phyloP scores from a whole-genome alignment of 148 eudicot species.

The Camellia sinensis region DNA sequence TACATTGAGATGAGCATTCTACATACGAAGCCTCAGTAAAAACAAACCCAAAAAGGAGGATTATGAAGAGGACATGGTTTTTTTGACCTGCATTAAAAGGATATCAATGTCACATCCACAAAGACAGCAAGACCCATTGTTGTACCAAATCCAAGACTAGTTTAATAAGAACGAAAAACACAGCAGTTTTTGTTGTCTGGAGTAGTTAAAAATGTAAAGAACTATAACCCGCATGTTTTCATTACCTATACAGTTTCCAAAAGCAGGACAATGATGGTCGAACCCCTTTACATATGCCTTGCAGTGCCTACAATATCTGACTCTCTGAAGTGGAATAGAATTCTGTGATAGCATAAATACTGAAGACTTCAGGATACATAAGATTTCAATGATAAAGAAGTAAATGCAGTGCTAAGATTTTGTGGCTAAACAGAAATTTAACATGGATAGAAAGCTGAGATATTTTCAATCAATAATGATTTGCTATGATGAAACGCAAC shows the following conservation, averaged over 20 bases:
- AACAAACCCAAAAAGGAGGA: conserved; percentile 56
- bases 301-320: conserved; percentile 67
- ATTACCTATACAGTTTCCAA: conserved; percentile 89
- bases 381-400: not conserved
- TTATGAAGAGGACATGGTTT: conserved; percentile 54
- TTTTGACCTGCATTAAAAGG: conserved; percentile 46
- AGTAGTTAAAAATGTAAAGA: not conserved
- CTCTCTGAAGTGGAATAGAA: conserved; percentile 29
- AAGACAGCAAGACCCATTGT: not conserved
- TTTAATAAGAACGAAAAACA: too few species aligned
- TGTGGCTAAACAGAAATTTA: not conserved
- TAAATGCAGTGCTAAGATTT: not conserved
- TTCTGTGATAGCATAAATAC: conserved; percentile 2
- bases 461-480: not conserved
- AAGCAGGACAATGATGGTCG: conserved; percentile 94
- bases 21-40: conserved; percentile 50
- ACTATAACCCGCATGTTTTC: not conserved
- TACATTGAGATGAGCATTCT: conserved; percentile 51
- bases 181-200: too few species aligned
- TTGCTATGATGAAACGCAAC: not conserved
- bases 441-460: not conserved
- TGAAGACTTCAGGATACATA: not conserved
- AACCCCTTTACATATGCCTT: conserved; percentile 63
- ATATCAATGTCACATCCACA: conserved; percentile 11
- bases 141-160: not conserved